Evolutionary conservation across 2,329 filamentous ascomycete genomes (phyloP).

Genomic region (Neofusicoccum kwambonambiense): DNA sequence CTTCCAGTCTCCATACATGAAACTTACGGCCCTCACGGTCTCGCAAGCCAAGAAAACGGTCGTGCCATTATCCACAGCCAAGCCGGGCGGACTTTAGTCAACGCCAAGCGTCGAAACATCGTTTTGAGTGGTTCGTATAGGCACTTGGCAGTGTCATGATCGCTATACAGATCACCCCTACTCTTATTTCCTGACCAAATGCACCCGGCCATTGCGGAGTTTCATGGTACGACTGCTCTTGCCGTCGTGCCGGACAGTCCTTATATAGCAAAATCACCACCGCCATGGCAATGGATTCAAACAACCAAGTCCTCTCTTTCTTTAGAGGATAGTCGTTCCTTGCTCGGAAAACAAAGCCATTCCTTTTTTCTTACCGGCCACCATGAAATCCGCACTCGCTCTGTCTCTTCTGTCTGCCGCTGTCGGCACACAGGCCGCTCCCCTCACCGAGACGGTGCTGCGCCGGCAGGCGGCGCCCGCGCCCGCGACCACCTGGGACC

Average conservation of each 20-base stretch:
- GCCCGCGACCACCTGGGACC: slow-evolving; percentile 26
- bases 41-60: neutral
- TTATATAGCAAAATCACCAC: neutral
- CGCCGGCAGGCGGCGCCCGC: slow-evolving; percentile 11
- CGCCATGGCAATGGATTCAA: neutral
- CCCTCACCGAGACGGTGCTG: neutral
- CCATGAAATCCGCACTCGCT: neutral
- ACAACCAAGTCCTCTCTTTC: neutral
- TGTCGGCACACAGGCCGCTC: neutral
- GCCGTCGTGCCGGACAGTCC: neutral
- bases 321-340: neutral
- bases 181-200: neutral
- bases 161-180: neutral
- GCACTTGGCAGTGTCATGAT: neutral
- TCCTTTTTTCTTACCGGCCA: neutral
- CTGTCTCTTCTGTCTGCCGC: neutral
- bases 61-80: neutral
- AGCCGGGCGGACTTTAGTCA: neutral
- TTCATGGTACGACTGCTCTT: neutral
- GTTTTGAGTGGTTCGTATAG: neutral
- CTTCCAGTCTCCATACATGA: neutral
- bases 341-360: too few relatives aligned
- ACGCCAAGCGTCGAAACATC: neutral
- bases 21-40: neutral
- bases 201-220: neutral